Evolutionary conservation across 2,329 filamentous ascomycete species (phyloP).

Genomic region (Talaromyces piceae): DNA sequence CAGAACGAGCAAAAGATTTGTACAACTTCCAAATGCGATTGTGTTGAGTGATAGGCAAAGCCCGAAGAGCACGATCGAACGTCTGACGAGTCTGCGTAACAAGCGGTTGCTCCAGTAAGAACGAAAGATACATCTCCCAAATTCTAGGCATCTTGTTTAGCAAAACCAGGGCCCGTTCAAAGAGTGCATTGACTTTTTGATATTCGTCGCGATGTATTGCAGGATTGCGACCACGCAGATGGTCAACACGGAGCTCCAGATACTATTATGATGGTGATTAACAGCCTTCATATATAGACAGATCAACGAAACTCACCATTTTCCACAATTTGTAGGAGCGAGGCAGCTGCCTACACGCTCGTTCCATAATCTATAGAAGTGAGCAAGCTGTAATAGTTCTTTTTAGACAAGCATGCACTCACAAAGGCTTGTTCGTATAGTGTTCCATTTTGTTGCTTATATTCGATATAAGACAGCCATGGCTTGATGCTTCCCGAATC

Average conservation of each 20-base stretch:
- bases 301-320: constrained; percentile 52
- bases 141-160: constrained; percentile 98
- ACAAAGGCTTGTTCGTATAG: constrained; percentile 77
- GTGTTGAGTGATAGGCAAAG: constrained; percentile 89
- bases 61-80: constrained; percentile 86
- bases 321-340: constrained; percentile 99
- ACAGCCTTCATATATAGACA: constrained; percentile 3
- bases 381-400: neutral
- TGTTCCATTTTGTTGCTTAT: constrained; percentile 80
- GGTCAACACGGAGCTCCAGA: constrained; percentile 72
- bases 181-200: constrained; percentile 88
- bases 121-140: constrained; percentile 95
- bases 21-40: constrained; percentile 93
- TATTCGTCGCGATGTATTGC: constrained; percentile 73
- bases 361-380: constrained; percentile 60
- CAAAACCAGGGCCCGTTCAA: constrained; percentile 83
- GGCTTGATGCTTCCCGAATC: constrained; percentile 81
- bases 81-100: constrained; percentile 78
- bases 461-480: constrained; percentile 90
- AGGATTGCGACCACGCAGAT: constrained; percentile 75
- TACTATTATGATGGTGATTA: constrained; percentile 50
- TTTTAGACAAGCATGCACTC: constrained; percentile 14
- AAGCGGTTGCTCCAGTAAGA: constrained; percentile 84
- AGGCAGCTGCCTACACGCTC: constrained; percentile 81
- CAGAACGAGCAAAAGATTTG: constrained; percentile 81